A percentile compares a stretch with the other conserved stretches of the same genome.
phyloP scores from a whole-genome alignment of 106 monocot genomes.

The Iris macrosiphon region DNA sequence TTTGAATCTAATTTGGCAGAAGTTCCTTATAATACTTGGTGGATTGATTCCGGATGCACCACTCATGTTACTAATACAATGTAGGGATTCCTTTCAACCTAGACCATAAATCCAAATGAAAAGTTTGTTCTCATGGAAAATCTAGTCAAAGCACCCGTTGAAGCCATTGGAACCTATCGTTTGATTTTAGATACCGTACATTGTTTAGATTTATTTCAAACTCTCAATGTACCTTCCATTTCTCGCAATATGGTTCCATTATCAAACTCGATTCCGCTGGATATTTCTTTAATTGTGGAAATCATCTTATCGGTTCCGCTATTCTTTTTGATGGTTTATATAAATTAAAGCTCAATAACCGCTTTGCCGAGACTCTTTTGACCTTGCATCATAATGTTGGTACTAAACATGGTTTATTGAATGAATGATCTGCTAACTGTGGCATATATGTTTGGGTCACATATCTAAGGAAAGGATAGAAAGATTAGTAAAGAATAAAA shows the following conservation, averaged over 20 bases:
- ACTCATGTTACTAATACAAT: background rate
- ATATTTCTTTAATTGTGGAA: too few species aligned
- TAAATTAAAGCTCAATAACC: background rate
- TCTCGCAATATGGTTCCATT: too few species aligned
- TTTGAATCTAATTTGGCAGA: slow-evolving; percentile 7
- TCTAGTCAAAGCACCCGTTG: too few species aligned
- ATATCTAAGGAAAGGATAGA: slow-evolving; percentile 14
- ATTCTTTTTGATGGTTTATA: background rate
- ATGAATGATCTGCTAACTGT: background rate
- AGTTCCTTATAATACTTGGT: slow-evolving; percentile 7
- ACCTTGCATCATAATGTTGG: background rate
- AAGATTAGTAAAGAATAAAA: slow-evolving; percentile 5
- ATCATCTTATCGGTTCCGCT: too few species aligned
- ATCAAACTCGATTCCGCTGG: too few species aligned
- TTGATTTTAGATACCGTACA: background rate
- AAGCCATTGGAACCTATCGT: background rate
- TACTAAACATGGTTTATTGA: background rate
- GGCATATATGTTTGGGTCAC: background rate
- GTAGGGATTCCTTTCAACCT: background rate
- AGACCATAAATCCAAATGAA: too few species aligned
- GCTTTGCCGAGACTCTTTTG: too few species aligned
- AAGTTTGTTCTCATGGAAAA: too few species aligned
- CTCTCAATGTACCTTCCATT: too few species aligned
- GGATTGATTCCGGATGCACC: background rate
- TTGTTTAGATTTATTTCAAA: too few species aligned